Evolutionary conservation across 192 early-diverging fungal genomes (phyloP).

Genomic region (Entomortierella chlamydospora): DNA sequence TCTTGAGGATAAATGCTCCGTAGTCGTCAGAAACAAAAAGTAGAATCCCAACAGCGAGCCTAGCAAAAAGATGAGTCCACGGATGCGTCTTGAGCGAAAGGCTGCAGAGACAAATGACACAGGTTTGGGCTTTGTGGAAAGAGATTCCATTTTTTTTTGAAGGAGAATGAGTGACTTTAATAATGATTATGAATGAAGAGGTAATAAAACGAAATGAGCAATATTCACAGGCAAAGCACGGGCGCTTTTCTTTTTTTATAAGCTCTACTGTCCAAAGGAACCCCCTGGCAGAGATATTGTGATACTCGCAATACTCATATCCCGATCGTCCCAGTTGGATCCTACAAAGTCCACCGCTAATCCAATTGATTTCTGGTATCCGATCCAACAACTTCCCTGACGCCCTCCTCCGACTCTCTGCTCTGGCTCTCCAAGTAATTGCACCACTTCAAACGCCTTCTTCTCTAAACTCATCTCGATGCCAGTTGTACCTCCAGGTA

Average conservation of each 20-base stretch:
- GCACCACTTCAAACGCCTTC: slow-evolving; percentile 56
- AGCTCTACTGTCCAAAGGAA: neutral
- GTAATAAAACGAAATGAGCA: too few relatives aligned
- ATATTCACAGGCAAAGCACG: too few relatives aligned
- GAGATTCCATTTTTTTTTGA: slow-evolving; percentile 15
- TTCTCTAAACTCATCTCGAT: slow-evolving; percentile 23
- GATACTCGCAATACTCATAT: slow-evolving; percentile 40
- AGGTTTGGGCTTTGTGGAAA: slow-evolving; percentile 36
- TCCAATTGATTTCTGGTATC: slow-evolving; percentile 49
- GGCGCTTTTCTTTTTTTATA: too few relatives aligned
- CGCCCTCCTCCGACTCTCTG: slow-evolving; percentile 58
- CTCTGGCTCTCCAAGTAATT: slow-evolving; percentile 58
- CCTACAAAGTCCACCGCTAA: slow-evolving; percentile 59
- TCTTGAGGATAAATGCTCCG: neutral
- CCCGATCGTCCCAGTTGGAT: slow-evolving; percentile 59
- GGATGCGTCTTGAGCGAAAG: slow-evolving; percentile 33
- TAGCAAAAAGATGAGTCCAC: slow-evolving; percentile 13
- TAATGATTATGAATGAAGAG: too few relatives aligned
- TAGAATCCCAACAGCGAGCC: slow-evolving; percentile 16
- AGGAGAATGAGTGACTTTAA: neutral
- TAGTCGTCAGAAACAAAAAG: slow-evolving; percentile 19
- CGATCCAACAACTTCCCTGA: slow-evolving; percentile 61
- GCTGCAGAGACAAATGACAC: slow-evolving; percentile 13
- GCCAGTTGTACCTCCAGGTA: neutral
- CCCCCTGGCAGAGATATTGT: neutral